Percentiles rank a stretch among this genome's conserved stretches.
Conservation (phyloP, 306 rosid genomes). For the Rosa persica region DNA sequence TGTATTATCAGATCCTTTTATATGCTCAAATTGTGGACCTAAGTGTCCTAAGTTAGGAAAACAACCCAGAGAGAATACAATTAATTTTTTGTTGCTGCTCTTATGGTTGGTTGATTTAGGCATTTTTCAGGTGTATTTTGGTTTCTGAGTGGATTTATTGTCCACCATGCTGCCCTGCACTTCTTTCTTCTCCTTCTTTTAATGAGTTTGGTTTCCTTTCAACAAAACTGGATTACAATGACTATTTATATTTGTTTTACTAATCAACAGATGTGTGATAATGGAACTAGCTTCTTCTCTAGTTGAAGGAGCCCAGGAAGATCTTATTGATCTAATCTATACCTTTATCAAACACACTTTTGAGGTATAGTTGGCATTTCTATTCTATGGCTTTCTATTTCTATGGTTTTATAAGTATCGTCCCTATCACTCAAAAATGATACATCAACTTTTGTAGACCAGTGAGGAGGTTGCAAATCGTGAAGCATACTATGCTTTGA, state of each 20-base stretch:
- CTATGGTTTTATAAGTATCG: conserved; percentile 1
- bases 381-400: conserved; percentile 13
- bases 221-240: neutral
- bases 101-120: neutral
- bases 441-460: conserved; percentile 43
- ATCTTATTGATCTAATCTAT: conserved; percentile 69
- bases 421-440: conserved; percentile 18
- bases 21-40: too few species aligned
- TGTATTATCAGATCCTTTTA: too few species aligned
- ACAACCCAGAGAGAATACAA: too few species aligned
- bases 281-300: conserved; percentile 78
- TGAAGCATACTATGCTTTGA: conserved; percentile 68
- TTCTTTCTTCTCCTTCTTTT: neutral
- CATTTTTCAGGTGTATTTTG: neutral
- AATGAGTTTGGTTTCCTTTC: neutral
- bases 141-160: neutral
- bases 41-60: too few species aligned
- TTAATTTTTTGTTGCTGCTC: too few species aligned
- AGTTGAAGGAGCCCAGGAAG: conserved; percentile 69
- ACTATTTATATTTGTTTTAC: conserved; percentile 7
- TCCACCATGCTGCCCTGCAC: neutral
- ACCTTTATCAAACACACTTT: conserved; percentile 47
- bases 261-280: conserved; percentile 51
- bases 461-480: conserved; percentile 42
- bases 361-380: conserved; percentile 47